These are phyloP conservation scores for Xylaria sp. DNA, from an alignment of 2,329 filamentous ascomycete genomes.

Conservation along the genomic window DNA sequence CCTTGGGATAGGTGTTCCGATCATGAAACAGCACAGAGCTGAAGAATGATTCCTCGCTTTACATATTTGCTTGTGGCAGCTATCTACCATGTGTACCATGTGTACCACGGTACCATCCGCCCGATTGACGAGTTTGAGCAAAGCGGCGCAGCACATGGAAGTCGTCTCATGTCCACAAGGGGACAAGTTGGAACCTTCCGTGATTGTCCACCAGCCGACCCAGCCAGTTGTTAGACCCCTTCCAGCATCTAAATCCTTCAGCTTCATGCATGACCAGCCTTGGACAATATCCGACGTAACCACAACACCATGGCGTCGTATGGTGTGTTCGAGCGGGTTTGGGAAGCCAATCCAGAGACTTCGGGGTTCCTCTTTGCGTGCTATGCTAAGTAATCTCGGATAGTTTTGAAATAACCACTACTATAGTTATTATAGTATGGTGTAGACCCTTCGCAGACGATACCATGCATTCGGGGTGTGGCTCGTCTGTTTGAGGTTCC, in stretches of 20 bases:
- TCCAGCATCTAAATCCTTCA: conserved; percentile 24
- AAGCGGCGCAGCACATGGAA: not conserved
- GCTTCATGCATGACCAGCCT: conserved; percentile 4
- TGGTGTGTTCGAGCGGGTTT: not conserved
- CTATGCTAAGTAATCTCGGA: no score
- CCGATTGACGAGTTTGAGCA: not conserved
- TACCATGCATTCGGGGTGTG: not conserved
- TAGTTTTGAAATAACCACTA: no score
- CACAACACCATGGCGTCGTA: not conserved
- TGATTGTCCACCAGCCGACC: conserved; percentile 13
- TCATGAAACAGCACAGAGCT: no score
- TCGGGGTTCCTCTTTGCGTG: not conserved
- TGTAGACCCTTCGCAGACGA: not conserved
- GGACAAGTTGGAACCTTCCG: not conserved
- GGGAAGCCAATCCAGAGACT: not conserved
- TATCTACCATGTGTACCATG: not conserved
- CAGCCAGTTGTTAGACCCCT: not conserved
- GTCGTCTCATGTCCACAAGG: not conserved
- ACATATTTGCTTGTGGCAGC: no score
- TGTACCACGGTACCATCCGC: not conserved
- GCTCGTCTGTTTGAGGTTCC: not conserved
- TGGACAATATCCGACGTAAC: not conserved
- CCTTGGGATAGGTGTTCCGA: no score
- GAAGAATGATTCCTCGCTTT: no score
- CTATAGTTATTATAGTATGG: no score